Percentiles rank a stretch among this genome's conserved stretches.
Conservation (phyloP, 2,329 filamentous ascomycete genomes). For the Monosporascus cannonballus region DNA sequence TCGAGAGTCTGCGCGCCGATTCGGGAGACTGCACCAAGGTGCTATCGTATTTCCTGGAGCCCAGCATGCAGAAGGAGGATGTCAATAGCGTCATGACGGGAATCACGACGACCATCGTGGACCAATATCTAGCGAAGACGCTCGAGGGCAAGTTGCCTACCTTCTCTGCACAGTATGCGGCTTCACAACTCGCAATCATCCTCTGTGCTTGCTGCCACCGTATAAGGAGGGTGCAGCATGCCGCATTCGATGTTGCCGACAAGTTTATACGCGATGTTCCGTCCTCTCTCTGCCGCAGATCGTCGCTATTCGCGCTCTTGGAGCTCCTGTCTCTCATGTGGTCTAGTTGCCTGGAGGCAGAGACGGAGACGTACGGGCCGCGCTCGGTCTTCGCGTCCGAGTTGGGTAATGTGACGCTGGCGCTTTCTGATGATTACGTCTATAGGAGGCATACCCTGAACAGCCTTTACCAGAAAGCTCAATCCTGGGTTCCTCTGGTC, state of each 20-base stretch:
- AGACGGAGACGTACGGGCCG: slow-evolving; percentile 90
- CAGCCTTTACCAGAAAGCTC: slow-evolving; percentile 69
- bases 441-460: slow-evolving; percentile 77
- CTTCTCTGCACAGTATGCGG: slow-evolving; percentile 90
- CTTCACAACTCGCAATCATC: slow-evolving; percentile 76
- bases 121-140: slow-evolving; percentile 72
- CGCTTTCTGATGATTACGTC: slow-evolving; percentile 88
- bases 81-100: slow-evolving; percentile 61
- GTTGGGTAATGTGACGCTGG: slow-evolving; percentile 72
- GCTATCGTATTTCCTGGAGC: slow-evolving; percentile 90
- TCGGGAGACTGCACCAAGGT: slow-evolving; percentile 87
- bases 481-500: slow-evolving; percentile 71
- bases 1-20: slow-evolving; percentile 81
- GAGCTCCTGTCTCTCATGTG: slow-evolving; percentile 93
- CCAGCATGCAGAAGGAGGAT: slow-evolving; percentile 64
- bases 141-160: slow-evolving; percentile 63
- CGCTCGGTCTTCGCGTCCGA: slow-evolving; percentile 73
- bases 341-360: slow-evolving; percentile 87
- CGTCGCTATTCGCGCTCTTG: slow-evolving; percentile 84
- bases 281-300: slow-evolving; percentile 82
- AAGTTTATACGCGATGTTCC: slow-evolving; percentile 79
- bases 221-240: slow-evolving; percentile 84
- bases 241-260: slow-evolving; percentile 77
- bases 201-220: slow-evolving; percentile 90
- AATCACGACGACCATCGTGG: slow-evolving; percentile 62